Evolutionary conservation across 345 rosid genomes (phyloP).

Genomic region (Gynandropsis gynandra): DNA sequence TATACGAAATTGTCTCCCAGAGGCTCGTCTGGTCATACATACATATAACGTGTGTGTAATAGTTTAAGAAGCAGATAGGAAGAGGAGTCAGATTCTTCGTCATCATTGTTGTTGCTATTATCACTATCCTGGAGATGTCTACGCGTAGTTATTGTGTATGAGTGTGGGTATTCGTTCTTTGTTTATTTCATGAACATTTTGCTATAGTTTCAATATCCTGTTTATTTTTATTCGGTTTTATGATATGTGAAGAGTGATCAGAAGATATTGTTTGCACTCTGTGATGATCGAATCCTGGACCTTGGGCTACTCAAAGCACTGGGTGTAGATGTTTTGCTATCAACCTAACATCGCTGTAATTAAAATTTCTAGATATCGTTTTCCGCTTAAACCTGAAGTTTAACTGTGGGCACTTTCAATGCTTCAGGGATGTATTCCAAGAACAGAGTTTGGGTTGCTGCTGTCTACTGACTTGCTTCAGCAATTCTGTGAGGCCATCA

Average conservation of each 20-base stretch:
- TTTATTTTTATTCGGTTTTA: neutral
- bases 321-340: neutral
- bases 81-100: neutral
- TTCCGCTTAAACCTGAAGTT: neutral
- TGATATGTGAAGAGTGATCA: neutral
- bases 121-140: no score
- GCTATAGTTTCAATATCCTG: neutral
- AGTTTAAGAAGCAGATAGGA: slow-evolving; percentile 2
- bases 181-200: neutral
- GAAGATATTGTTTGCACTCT: neutral
- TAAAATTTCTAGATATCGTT: neutral
- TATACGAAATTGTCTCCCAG: neutral
- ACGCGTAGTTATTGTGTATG: neutral
- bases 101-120: neutral
- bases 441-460: no score
- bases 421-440: slow-evolving; percentile 1
- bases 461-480: neutral
- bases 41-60: neutral
- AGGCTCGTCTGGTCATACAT: slow-evolving; percentile 3
- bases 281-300: neutral
- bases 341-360: neutral
- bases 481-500: neutral
- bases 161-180: neutral
- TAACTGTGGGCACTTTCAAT: neutral
- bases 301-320: neutral